Conservation (phyloP, 768 basidiomycete genomes). For the Multifurca ochricompacta region DNA sequence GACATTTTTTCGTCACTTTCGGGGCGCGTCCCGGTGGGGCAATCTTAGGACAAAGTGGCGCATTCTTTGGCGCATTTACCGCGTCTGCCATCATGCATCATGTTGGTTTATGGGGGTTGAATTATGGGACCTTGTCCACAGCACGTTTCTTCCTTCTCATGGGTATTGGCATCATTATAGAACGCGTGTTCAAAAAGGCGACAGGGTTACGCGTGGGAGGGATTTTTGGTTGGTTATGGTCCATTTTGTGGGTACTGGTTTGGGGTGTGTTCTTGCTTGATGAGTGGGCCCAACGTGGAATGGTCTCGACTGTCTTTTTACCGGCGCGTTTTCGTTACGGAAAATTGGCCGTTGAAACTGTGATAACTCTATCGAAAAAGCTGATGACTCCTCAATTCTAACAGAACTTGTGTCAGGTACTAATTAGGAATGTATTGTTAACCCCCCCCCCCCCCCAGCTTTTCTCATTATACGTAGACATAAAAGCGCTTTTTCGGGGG, state of each 20-base stretch:
- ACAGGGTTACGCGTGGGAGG: conserved; percentile 44
- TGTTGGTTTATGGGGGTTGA: conserved; percentile 52
- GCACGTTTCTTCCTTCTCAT: conserved; percentile 50
- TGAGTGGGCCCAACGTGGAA: no score
- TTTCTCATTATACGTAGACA: no score
- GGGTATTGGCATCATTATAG: conserved; percentile 44
- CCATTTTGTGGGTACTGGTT: conserved; percentile 35
- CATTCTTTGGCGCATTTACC: conserved; percentile 54
- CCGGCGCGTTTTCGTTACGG: no score
- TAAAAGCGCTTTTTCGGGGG: no score
- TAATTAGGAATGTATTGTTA: no score
- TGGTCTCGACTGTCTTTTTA: no score
- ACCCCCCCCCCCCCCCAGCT: no score
- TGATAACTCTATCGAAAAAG: no score
- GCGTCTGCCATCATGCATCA: conserved; percentile 54
- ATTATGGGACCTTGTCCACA: conserved; percentile 42
- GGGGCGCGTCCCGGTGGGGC: conserved; percentile 28
- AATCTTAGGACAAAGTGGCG: conserved; percentile 42
- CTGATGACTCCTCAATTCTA: no score
- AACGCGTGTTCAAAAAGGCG: conserved; percentile 36
- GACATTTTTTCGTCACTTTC: conserved; percentile 26
- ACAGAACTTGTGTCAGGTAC: no score
- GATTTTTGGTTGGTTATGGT: conserved; percentile 45
- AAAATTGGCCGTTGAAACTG: no score
- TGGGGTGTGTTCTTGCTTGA: no score